Percentiles rank a stretch among this genome's conserved stretches.
Evolutionary conservation across 345 rosid genomes (phyloP).

Genomic region (Carallia brachiata): DNA sequence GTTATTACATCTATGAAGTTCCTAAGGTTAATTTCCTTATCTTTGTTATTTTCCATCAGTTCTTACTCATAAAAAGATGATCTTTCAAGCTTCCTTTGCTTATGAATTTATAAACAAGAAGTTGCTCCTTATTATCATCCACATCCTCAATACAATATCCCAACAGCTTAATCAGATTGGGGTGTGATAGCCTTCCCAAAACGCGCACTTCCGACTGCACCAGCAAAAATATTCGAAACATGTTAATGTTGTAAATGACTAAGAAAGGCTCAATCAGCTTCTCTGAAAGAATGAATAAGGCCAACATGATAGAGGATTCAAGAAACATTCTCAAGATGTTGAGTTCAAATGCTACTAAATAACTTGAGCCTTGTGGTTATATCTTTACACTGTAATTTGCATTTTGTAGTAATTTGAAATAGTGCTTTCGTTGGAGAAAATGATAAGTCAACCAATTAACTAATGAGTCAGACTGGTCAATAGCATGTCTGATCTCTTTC

Average conservation of each 20-base stretch:
- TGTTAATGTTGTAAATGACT: background rate
- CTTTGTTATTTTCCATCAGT: slow-evolving; percentile 8
- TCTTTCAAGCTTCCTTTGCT: slow-evolving; percentile 68
- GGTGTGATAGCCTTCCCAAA: slow-evolving; percentile 75
- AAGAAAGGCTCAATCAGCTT: no score
- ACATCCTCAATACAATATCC: slow-evolving; percentile 71
- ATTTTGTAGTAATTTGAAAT: no score
- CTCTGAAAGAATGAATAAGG: no score
- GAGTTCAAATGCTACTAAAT: no score
- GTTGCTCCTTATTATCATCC: slow-evolving; percentile 36
- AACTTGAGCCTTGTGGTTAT: no score
- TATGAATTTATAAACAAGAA: slow-evolving; percentile 77
- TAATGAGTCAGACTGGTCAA: no score
- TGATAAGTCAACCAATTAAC: no score
- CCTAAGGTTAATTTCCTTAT: background rate
- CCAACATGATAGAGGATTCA: no score
- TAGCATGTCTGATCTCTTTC: no score
- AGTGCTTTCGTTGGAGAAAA: no score
- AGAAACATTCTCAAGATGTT: no score
- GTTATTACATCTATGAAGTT: background rate
- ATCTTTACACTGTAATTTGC: no score
- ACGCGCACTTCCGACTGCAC: slow-evolving; percentile 75
- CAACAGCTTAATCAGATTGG: slow-evolving; percentile 64
- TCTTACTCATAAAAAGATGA: slow-evolving; percentile 77
- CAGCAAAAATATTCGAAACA: slow-evolving; percentile 1